phyloP scores from a whole-genome alignment of 768 basidiomycete genomes.

The Cystobasidium onofrii region DNA sequence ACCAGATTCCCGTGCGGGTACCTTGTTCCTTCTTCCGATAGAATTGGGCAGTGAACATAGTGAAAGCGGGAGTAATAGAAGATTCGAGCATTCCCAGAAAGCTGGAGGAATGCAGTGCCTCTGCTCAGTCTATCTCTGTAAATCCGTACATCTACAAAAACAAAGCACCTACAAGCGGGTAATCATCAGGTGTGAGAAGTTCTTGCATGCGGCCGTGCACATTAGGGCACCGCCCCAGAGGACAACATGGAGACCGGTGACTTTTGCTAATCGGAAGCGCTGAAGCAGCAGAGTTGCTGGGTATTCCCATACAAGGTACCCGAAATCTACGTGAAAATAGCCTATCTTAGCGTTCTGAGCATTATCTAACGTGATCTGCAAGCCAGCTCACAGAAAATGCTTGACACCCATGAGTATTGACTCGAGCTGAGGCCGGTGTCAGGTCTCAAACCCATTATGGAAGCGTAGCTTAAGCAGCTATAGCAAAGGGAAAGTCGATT shows the following conservation, averaged over 20 bases:
- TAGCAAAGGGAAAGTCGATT: too few relatives aligned
- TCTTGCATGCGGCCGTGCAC: slow-evolving; percentile 17
- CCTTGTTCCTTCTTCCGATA: slow-evolving; percentile 28
- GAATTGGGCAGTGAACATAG: slow-evolving; percentile 14
- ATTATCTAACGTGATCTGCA: background rate
- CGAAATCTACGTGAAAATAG: background rate
- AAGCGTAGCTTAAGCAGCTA: background rate
- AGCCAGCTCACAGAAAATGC: background rate
- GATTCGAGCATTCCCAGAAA: slow-evolving; percentile 28
- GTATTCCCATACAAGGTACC: background rate
- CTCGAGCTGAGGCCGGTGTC: background rate
- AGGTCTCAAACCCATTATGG: background rate
- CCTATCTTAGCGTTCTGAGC: background rate
- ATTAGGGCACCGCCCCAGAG: background rate
- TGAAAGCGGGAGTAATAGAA: slow-evolving; percentile 23
- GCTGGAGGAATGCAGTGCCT: too few relatives aligned
- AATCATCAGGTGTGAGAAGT: background rate
- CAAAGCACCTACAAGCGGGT: background rate
- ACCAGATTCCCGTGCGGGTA: slow-evolving; percentile 30
- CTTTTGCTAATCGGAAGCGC: background rate
- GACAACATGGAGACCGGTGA: background rate
- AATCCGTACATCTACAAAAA: too few relatives aligned
- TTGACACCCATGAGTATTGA: background rate
- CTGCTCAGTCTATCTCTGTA: too few relatives aligned
- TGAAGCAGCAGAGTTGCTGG: background rate